Base-by-base conservation (phyloP, 257 asterid species). In the Jacaranda mimosifolia region DNA sequence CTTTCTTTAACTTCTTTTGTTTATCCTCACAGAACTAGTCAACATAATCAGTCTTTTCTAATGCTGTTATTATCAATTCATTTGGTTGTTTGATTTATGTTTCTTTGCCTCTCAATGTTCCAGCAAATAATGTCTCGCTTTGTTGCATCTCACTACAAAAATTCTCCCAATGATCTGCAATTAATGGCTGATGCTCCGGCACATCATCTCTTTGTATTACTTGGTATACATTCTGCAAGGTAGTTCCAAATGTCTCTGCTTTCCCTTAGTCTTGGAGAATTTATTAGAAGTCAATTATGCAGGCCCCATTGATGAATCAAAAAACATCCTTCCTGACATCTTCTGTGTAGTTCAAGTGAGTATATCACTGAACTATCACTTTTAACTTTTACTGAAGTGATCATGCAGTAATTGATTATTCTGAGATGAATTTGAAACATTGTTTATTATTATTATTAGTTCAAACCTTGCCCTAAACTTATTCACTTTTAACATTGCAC, bases 141-240 rank as follows among this genome's bases (percentile, higher is more conserved):
- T 56, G 78, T 72, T 55, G 79, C 83, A 10, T 79, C 83, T 55
- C 79, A 63, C 68, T 79, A 72, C 78, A 63, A 79, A 73, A 63
- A 72, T 79, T 72, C 83, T 21, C 74, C 78, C 39, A 64, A 78
- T 26, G 82, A 72, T 63, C 64, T 79, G 40, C 83, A 62, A 72
- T 56, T 79, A 39, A 53, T 79, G 79, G 83, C 83, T 64, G 79
- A 79, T 65, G 83, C 78, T 53, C 83, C 83, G 6, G 79, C 83
- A 11, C 74, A 71, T 18, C 83, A 79, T 73, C 46, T 72, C 48
- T 79, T 79, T 72, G 83, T 79, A 8, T 45, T 72, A 43, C 74
- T 72, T 46, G 83, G 82, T 78, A 63, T 63, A 36, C 19, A 6
- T 38, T 3, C 18, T 63, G 13, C 19, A 5, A 3, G 21, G 9